Evolutionary conservation across 2,329 filamentous ascomycete genomes (phyloP).

Genomic region (Penicillium rolfsii): DNA sequence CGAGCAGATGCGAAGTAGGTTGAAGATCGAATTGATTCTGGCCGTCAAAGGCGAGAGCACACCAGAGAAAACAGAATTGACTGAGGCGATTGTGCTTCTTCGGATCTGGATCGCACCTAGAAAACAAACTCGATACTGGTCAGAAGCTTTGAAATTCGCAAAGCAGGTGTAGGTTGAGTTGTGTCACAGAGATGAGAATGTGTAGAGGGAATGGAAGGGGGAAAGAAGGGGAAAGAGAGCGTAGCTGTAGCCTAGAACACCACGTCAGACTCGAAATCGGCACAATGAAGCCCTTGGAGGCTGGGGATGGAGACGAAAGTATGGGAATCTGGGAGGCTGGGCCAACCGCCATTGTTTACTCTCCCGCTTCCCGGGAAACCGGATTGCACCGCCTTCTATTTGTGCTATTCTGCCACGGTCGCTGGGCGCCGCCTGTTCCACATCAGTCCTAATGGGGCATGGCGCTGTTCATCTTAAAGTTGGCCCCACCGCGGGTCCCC

Average conservation of each 20-base stretch:
- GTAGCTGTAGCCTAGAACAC: conserved; percentile 39
- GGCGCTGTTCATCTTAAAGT: conserved; percentile 18
- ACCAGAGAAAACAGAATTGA: conserved; percentile 11
- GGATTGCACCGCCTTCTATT: conserved; percentile 34
- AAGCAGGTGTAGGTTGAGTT: conserved; percentile 16
- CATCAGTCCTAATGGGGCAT: conserved; percentile 19
- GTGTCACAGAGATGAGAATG: conserved; percentile 29
- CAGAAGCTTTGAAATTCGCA: conserved; percentile 30
- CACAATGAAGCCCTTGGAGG: conserved; percentile 33
- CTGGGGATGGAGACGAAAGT: conserved; percentile 37
- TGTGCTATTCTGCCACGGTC: conserved; percentile 14
- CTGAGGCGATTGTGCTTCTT: conserved; percentile 13
- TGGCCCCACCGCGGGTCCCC: conserved; percentile 20
- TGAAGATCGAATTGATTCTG: conserved; percentile 12
- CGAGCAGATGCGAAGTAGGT: conserved; percentile 15
- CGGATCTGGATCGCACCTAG: conserved; percentile 29
- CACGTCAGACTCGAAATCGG: conserved; percentile 26
- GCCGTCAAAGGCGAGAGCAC: conserved; percentile 7
- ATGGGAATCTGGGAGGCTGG: conserved; percentile 45
- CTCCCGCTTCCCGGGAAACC: conserved; percentile 42
- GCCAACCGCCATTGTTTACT: conserved; percentile 49
- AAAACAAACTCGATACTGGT: conserved; percentile 27
- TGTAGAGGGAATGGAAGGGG: conserved; percentile 37
- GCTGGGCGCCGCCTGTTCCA: not conserved
- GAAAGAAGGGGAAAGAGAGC: conserved; percentile 33